Base-by-base conservation (phyloP, 805 yeast species). In the Candida anglica region DNA sequence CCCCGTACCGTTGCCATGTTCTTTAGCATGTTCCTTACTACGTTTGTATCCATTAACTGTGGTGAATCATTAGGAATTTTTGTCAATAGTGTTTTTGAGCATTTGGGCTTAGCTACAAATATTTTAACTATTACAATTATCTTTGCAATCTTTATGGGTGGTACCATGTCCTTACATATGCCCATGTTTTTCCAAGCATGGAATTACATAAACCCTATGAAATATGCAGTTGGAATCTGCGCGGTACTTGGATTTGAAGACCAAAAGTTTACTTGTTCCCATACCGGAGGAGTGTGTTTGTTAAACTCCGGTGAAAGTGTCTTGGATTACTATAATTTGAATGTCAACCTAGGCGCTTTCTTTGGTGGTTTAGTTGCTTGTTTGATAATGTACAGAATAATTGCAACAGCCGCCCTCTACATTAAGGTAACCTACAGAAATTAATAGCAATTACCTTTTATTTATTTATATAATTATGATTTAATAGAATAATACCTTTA, bases 1-100 rank as follows among this genome's bases (percentile, higher is more conserved):
- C 89, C 88, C 14, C 59, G 86, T 30, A 77, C 78, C 1, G 73
- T 79, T 0, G 75, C 65, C 1, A 74, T 82, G 66, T 87, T 73
- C 48, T 86, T 88, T 46, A 69, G 80, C 0, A 63, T 80, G 45
- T 69, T 77, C 15, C 76, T 77, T 42, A 66, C 76, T 18, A 45
- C 78, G 0, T 61, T 77, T 37, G 60, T 73, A 17, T 69, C 78
- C 16, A 72, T 80, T 13, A 77, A 79, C 42, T 79, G 88, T 40
- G 96, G 96, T 22, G 96, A 87, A 53, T 80, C 91, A 5, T 63
- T 87, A 20, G 96, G 96, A 0, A 83, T 87, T 5, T 69, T 84
- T 32, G 82, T 87, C 38, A 86, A 85, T 48, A 79, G 89, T 3
- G 45, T 82, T 1, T 80, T 87, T 47, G 60, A 66, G 30, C 87